Evolutionary conservation across 768 basidiomycete genomes (phyloP).

Genomic region (Mycena indigotica): DNA sequence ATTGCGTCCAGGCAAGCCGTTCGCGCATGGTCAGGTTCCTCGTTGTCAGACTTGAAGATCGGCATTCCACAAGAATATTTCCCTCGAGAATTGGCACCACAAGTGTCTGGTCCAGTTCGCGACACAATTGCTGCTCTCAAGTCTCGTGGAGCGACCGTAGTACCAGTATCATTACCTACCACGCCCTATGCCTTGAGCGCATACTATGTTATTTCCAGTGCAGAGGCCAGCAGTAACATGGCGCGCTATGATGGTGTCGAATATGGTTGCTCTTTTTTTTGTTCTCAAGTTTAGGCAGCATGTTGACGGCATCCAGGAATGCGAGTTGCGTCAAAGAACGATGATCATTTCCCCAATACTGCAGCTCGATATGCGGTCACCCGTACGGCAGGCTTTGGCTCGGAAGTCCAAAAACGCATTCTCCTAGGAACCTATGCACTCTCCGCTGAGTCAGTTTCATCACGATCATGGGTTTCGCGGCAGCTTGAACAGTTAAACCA

Average conservation of each 20-base stretch:
- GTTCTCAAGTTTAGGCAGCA: not conserved
- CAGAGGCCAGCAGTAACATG: conserved; percentile 91
- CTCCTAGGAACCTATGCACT: conserved; percentile 90
- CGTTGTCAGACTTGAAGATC: conserved; percentile 59
- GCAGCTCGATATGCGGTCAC: conserved; percentile 64
- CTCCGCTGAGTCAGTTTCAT: conserved; percentile 75
- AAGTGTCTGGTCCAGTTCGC: conserved; percentile 49
- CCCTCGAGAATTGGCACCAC: conserved; percentile 60
- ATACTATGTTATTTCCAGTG: conserved; percentile 94
- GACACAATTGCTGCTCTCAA: conserved; percentile 42
- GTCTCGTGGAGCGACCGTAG: conserved; percentile 62
- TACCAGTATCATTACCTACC: conserved; percentile 73
- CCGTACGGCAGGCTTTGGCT: conserved; percentile 74
- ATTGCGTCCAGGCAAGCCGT: conserved; percentile 18
- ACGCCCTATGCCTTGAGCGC: conserved; percentile 78
- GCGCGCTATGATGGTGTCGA: conserved; percentile 87
- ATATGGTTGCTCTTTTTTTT: conserved; percentile 55
- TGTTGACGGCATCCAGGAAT: conserved; percentile 41
- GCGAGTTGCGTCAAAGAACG: conserved; percentile 47
- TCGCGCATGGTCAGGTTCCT: conserved; percentile 5
- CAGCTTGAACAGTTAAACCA: conserved; percentile 31
- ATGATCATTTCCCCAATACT: conserved; percentile 48
- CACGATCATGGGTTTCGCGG: not conserved
- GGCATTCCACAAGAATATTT: conserved; percentile 88
- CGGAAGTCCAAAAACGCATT: conserved; percentile 84